Base-by-base conservation (phyloP, 2,329 filamentous ascomycete genomes). In the Knufia petricola region DNA sequence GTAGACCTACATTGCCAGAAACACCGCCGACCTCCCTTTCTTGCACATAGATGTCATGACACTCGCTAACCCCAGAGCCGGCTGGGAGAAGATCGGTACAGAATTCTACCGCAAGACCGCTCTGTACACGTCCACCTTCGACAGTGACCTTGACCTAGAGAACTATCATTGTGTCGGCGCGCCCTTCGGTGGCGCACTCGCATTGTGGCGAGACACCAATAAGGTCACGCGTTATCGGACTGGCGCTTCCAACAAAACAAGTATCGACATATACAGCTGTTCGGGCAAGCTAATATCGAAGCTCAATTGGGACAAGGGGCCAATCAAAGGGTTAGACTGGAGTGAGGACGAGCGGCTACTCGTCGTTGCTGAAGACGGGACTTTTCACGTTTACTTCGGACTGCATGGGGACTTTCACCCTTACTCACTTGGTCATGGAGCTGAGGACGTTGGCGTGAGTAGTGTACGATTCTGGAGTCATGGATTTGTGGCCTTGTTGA, bases 361-460 rank as follows among this genome's bases (percentile, higher is more conserved):
- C 3, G 84, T 95, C 0, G 81, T 96, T 45, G 87, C 88, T 8
- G 79, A 85, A 46, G 90, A 98, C 61, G 92, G 92, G 20, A 90
- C 82, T 1, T 90, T 96, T 37, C 78, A 89, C 52, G 92, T 87
- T 65, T 95, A 89, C 62, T 81, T 88, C 64, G 86, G 92, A 61
- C 71, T 98, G n/a, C 85, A 95, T 64, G 87, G 85, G 53, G 90
- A 96, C 63, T 98, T 98, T 63, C 87, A 84, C 13, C 89, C 94
- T 50, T 98, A 96, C 66, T 89, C 86, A 1, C 73, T 98, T 0
- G 92, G 90, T 47, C 84, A 94, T 65, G 86, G 86, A 20, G 83
- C 89, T 20, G 92, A 96, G 59, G 86, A 94, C 56, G 81, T 84
- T 60, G 85, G 90, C 21, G 89, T 98, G 17, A 75, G 81, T 57